These are phyloP conservation scores for Neoboletus magnificus DNA, from an alignment of 768 basidiomycete species.

Conservation along the genomic window DNA sequence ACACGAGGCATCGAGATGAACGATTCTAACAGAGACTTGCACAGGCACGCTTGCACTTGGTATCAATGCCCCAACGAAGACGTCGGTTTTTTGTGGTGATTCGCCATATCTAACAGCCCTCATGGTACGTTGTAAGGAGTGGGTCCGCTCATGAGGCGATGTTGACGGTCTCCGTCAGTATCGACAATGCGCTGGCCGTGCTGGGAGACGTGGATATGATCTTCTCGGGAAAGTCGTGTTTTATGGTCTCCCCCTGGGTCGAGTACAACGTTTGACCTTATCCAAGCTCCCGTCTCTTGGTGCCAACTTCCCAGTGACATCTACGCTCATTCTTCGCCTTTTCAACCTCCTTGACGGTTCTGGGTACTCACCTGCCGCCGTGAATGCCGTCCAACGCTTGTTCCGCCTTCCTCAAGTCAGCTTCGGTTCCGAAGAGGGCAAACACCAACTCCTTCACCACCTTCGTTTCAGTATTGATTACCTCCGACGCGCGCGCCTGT, in stretches of 20 bases:
- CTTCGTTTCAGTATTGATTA: conserved; percentile 71
- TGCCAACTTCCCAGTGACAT: conserved; percentile 64
- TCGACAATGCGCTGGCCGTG: conserved; percentile 71
- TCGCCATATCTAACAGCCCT: conserved; percentile 59
- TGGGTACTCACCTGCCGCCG: conserved; percentile 44
- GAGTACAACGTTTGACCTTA: conserved; percentile 59
- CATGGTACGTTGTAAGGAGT: conserved; percentile 39
- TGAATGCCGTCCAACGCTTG: conserved; percentile 48
- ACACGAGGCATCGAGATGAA: background rate
- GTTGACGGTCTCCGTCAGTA: conserved; percentile 39
- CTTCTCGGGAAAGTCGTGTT: conserved; percentile 70
- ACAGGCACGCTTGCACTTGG: conserved; percentile 69
- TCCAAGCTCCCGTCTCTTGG: conserved; percentile 61
- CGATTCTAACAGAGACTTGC: background rate
- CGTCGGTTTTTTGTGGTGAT: conserved; percentile 61
- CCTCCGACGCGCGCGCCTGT: conserved; percentile 52
- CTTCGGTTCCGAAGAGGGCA: conserved; percentile 52
- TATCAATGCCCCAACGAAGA: conserved; percentile 71
- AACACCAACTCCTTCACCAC: conserved; percentile 59
- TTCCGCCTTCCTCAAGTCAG: conserved; percentile 57
- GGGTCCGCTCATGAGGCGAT: background rate
- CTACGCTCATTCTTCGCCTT: conserved; percentile 61
- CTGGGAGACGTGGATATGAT: conserved; percentile 70
- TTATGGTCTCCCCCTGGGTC: conserved; percentile 61
- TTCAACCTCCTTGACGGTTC: conserved; percentile 67